phyloP scores from a whole-genome alignment of 306 rosid genomes.

The Sophora flavescens region DNA sequence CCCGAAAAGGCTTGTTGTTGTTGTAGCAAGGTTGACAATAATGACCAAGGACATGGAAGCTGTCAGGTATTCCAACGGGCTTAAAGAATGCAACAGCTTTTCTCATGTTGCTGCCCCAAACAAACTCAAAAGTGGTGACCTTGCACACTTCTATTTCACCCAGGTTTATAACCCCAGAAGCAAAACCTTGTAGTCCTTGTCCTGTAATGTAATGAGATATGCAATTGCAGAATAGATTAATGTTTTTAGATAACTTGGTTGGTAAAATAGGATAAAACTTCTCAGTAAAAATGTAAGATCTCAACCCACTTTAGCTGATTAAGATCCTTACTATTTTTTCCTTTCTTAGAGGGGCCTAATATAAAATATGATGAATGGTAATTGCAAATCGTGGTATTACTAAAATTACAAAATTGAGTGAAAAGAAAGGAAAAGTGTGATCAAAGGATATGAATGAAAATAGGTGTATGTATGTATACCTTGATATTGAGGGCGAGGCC shows the following conservation, averaged over 20 bases:
- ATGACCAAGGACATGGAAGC: constrained; percentile 81
- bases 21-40: constrained; percentile 65
- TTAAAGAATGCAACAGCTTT: constrained; percentile 69
- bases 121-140: constrained; percentile 63
- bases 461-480: no score
- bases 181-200: constrained; percentile 57
- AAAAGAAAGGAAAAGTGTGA: background rate
- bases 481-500: constrained; percentile 69
- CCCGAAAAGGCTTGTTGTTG: constrained; percentile 60
- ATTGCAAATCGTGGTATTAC: background rate
- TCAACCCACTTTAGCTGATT: no score
- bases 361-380: background rate
- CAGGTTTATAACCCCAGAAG: constrained; percentile 71
- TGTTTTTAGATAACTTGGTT: background rate
- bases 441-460: no score
- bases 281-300: no score
- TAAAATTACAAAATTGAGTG: background rate
- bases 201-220: constrained; percentile 61
- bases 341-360: no score
- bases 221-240: constrained; percentile 17
- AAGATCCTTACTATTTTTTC: no score
- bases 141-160: constrained; percentile 80
- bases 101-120: constrained; percentile 65
- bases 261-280: no score
- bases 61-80: constrained; percentile 76